Conservation (phyloP, 2,329 filamentous ascomycete genomes). For the Aschersonia sp. region DNA sequence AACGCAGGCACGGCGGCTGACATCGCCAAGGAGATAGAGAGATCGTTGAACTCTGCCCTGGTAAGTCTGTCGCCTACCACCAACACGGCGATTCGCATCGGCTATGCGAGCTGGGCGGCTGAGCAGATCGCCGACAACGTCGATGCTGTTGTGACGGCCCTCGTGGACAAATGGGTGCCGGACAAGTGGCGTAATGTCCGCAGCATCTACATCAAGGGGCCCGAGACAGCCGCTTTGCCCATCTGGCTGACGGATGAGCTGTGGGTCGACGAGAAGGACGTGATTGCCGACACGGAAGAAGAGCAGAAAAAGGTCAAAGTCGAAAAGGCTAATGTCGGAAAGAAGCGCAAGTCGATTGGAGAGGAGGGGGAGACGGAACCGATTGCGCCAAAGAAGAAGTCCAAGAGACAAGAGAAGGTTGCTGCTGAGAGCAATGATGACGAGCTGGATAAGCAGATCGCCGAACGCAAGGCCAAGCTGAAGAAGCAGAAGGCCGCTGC, state of each 20-base stretch:
- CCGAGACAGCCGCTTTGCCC: conserved; percentile 77
- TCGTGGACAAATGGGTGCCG: conserved; percentile 69
- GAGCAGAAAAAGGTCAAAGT: conserved; percentile 27
- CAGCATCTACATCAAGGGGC: conserved; percentile 79
- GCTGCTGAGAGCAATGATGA: conserved; percentile 32
- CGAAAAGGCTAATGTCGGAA: conserved; percentile 45
- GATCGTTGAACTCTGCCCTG: conserved; percentile 61
- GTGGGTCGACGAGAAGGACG: conserved; percentile 66
- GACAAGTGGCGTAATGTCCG: conserved; percentile 81
- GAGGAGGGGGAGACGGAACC: conserved; percentile 26
- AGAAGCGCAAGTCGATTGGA: conserved; percentile 44
- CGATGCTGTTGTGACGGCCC: conserved; percentile 49
- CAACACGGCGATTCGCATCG: conserved; percentile 70
- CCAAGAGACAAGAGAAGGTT: conserved; percentile 17
- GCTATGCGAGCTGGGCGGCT: conserved; percentile 57
- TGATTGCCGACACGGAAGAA: conserved; percentile 48
- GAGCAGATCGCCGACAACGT: conserved; percentile 73
- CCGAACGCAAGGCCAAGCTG: conserved; percentile 41
- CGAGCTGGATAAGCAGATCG: conserved; percentile 42
- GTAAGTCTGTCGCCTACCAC: conserved; percentile 67
- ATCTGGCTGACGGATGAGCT: conserved; percentile 89
- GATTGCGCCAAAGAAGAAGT: conserved; percentile 21
- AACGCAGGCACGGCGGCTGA: conserved; percentile 43
- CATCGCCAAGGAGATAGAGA: conserved; percentile 69
- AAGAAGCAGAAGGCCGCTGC: conserved; percentile 45